A percentile compares a stretch with the other conserved stretches of the same genome.
Evolutionary conservation across 768 basidiomycete species (phyloP).

Genomic region (Termitomyces eurrhizus): DNA sequence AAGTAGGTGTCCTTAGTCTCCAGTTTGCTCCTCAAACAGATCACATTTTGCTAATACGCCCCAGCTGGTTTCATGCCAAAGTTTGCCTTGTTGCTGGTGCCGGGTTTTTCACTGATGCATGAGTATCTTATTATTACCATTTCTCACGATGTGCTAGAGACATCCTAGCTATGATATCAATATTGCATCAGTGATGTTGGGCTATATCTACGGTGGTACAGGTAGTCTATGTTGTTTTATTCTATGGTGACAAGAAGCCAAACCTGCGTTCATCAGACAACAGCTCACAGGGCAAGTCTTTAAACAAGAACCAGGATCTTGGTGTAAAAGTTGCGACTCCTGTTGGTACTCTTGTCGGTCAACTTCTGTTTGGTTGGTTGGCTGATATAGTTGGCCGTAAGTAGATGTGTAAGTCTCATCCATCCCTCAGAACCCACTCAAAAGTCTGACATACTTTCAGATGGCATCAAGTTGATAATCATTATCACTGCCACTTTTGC

Average conservation of each 20-base stretch:
- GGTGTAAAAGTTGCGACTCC: conserved; percentile 78
- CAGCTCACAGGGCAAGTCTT: conserved; percentile 22
- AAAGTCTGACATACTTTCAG: conserved; percentile 24
- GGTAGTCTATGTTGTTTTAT: conserved; percentile 15
- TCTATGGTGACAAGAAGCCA: background rate
- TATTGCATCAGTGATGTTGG: conserved; percentile 79
- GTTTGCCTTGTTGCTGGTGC: conserved; percentile 68
- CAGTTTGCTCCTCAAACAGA: background rate
- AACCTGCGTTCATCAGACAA: background rate
- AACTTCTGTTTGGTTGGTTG: conserved; percentile 76
- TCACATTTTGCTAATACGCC: background rate
- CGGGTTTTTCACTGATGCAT: conserved; percentile 91
- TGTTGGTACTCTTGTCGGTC: conserved; percentile 73
- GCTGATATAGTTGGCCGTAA: conserved; percentile 77
- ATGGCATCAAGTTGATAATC: conserved; percentile 73
- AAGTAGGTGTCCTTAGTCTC: conserved; percentile 38
- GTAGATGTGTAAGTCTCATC: conserved; percentile 61
- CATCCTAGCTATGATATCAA: conserved; percentile 71
- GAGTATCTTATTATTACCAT: conserved; percentile 17
- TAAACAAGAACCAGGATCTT: conserved; percentile 65
- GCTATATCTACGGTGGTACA: conserved; percentile 69
- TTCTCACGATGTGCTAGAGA: background rate
- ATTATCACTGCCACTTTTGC: conserved; percentile 79
- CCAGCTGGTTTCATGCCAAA: conserved; percentile 83
- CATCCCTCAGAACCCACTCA: conserved; percentile 18